phyloP scores from a whole-genome alignment of 805 yeast species.

The Yarrowia yakushimensis region DNA sequence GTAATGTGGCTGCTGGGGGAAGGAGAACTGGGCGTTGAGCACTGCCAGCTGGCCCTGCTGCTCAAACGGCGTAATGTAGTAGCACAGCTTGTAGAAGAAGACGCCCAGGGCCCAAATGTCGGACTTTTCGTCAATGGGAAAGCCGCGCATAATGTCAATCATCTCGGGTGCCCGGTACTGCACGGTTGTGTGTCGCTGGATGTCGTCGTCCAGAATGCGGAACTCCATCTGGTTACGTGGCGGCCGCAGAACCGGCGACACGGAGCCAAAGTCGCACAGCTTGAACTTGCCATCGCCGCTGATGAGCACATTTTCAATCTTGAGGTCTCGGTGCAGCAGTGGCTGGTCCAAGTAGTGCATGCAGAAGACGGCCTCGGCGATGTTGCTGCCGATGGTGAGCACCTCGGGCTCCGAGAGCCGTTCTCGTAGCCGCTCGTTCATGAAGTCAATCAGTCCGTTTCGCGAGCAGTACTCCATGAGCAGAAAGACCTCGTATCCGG shows the following conservation, averaged over 20 bases:
- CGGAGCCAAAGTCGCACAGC: conserved; percentile 91
- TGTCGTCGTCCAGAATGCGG: conserved; percentile 74
- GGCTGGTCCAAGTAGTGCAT: conserved; percentile 74
- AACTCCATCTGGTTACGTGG: conserved; percentile 74
- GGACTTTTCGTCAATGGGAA: conserved; percentile 84
- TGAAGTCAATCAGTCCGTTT: conserved; percentile 76
- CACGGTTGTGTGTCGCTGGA: conserved; percentile 88
- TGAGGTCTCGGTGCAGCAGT: conserved; percentile 86
- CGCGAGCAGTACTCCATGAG: conserved; percentile 92
- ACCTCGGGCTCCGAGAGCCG: conserved; percentile 76
- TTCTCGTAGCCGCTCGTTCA: conserved; percentile 80
- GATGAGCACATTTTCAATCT: conserved; percentile 89
- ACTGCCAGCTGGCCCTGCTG: conserved; percentile 78
- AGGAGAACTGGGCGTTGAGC: conserved; percentile 74
- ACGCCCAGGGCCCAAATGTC: conserved; percentile 98
- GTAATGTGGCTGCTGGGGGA: conserved; percentile 65
- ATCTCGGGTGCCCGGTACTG: conserved; percentile 95
- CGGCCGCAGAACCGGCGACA: conserved; percentile 64
- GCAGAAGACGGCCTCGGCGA: conserved; percentile 70
- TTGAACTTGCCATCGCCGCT: conserved; percentile 65
- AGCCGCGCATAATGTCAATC: conserved; percentile 80
- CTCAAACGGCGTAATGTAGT: conserved; percentile 94
- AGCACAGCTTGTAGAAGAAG: conserved; percentile 82
- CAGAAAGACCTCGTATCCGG: conserved; percentile 78
- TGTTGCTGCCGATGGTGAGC: conserved; percentile 76